These are phyloP conservation scores for Flaveria ramosissima DNA, from an alignment of 129 eudicot genomes.

Conservation along the genomic window DNA sequence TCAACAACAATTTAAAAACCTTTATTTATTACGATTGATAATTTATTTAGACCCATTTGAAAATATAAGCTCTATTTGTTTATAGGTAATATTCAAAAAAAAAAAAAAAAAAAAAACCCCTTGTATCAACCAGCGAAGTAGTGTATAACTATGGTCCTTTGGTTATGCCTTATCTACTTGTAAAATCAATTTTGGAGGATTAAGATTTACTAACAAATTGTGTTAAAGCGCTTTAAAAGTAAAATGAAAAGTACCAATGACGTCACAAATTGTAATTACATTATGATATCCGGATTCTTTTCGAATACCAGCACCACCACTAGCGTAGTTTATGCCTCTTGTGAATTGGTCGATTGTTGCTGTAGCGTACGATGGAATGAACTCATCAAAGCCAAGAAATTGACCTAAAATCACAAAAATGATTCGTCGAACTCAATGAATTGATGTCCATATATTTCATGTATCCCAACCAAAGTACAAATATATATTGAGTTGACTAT, in stretches of 20 bases:
- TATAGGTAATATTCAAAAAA: too few species aligned
- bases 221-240: background rate
- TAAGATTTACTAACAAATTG: background rate
- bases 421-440: background rate
- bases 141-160: too few species aligned
- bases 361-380: conserved; percentile 26
- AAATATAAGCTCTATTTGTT: too few species aligned
- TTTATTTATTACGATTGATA: too few species aligned
- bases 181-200: too few species aligned
- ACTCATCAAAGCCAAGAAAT: conserved; percentile 29
- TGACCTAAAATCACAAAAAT: conserved; percentile 24
- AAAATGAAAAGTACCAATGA: background rate
- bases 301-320: conserved; percentile 39
- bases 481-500: too few species aligned
- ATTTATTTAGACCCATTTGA: too few species aligned
- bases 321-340: conserved; percentile 36
- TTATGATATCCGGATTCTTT: conserved; percentile 33
- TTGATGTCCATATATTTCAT: background rate
- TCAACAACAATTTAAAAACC: too few species aligned
- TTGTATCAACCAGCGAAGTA: too few species aligned
- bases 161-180: too few species aligned
- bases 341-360: conserved; percentile 12
- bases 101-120: too few species aligned
- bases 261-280: conserved; percentile 20
- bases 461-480: background rate